Evolutionary conservation across 2,329 filamentous ascomycete genomes (phyloP).

Genomic region (Orbilia brochopaga): DNA sequence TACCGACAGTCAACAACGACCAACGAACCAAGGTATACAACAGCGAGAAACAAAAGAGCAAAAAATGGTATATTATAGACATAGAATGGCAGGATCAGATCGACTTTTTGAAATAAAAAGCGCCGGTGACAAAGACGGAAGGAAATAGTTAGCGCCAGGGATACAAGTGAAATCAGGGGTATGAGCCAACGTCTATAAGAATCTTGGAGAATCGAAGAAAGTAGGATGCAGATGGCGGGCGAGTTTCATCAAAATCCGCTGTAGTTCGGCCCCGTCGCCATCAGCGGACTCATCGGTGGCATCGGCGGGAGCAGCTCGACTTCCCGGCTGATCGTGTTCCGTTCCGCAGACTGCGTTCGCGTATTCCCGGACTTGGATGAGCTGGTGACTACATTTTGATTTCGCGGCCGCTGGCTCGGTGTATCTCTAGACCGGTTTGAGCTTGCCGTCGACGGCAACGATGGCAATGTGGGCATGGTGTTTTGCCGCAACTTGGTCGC

Average conservation of each 20-base stretch:
- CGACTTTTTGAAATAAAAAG: slow-evolving; percentile 6
- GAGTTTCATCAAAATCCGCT: slow-evolving; percentile 17
- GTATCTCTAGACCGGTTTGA: background rate
- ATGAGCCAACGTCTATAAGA: background rate
- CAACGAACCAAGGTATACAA: slow-evolving; percentile 9
- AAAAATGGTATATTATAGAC: slow-evolving; percentile 10
- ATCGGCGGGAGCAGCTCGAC: slow-evolving; percentile 44
- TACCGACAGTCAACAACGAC: slow-evolving; percentile 3
- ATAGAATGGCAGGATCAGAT: slow-evolving; percentile 11
- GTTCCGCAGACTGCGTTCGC: slow-evolving; percentile 32
- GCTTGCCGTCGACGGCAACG: slow-evolving; percentile 17
- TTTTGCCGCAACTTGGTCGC: slow-evolving; percentile 13
- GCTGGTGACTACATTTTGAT: slow-evolving; percentile 1
- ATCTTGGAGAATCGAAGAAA: background rate
- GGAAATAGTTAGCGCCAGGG: slow-evolving; percentile 14
- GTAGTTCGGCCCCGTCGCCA: slow-evolving; percentile 22
- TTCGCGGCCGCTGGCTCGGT: slow-evolving; percentile 6
- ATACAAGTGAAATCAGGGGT: background rate
- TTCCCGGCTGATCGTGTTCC: slow-evolving; percentile 16
- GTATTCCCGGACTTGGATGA: slow-evolving; percentile 22
- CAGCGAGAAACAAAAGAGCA: background rate
- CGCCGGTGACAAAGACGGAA: slow-evolving; percentile 6
- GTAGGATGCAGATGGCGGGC: background rate
- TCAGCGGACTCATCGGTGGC: slow-evolving; percentile 45
- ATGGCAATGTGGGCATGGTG: too few species aligned